Evolutionary conservation across 371 early-diverging fungal species (phyloP), one percentile per base, ranked within the genome.

Genomic region (Cokeromyces recurvatus): DNA sequence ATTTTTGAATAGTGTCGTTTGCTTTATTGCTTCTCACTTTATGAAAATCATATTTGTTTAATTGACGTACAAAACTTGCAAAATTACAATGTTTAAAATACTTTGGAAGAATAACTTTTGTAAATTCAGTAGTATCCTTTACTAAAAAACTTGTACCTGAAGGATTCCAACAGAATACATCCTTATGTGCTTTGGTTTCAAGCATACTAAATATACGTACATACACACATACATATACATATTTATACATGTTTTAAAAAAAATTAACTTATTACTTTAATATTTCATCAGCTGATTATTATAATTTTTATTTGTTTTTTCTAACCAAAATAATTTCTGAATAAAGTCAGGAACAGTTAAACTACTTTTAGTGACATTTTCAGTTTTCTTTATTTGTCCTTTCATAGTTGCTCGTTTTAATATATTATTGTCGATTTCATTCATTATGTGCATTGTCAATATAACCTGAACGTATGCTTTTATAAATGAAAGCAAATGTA

Each of bases 11-110:
- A 34, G n/a, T n/a, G n/a, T 84, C 82, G n/a, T 83, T 82, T 5
- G 74, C 64, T 32, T 66, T 74, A n/a, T n/a, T n/a, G 20, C 38
- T 57, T 51, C 80, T 56, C 38, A 91, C 77, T 67, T 92, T 94
- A 73, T 93, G 91, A 60, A 97, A 95, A 54, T 89, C 98, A 53
- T 97, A 97, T 71, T 91, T 97, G 71, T 97, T 97, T 4, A 97
- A 77, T 60, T 97, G 98, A 16, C 98, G 82, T 17, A 95, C 91
- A 78, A 97, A 95, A 39, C 87, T 88, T 9, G 91, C 86, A 67
- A 94, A 88, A 62, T 97, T 95, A 63, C 85, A 89, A 69, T 95
- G 94, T 59, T 93, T 94, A 65, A 95, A 95, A 59, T 89, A 87
- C 24, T 77, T 74, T 12, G 91, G 90, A 5, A 96, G 66, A 40